Evolutionary conservation across 2,329 filamentous ascomycete genomes (phyloP), one percentile per base, ranked within the genome.

Genomic region (Iodosphaeria phyllophila): DNA sequence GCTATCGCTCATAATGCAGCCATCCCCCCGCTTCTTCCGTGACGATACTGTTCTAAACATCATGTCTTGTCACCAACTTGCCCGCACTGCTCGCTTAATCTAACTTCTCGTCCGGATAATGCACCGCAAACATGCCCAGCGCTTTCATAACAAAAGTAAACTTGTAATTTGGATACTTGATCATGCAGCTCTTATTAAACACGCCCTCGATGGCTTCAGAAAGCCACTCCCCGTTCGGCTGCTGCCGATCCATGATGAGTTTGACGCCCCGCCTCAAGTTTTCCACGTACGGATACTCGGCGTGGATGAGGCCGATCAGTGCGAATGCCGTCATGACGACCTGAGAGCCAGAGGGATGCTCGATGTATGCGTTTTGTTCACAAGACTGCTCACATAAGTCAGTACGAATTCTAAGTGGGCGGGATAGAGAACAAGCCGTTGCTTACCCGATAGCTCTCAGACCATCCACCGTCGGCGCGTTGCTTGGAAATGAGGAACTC

Each of bases 111-210:
- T 79, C 60, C 1, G 75, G 76, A 35, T 74, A 84, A 33, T 60
- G 67, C 38, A 57, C 64, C 4, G 75, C 70, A 58, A 82, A 98
- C 68, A 93, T 75, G 5, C 89, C 89, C 34, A 98, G 49, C 2
- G 89, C 89, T 54, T 91, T 92, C 45, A 95, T 77, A 1, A 86
- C 74, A 51, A 93, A 98, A 30, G 76, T 78, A 47, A 92, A 89
- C 57, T 95, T 98, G 60, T 98, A 98, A 58, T 98, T 98, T 21
- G 86, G 86, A 44, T 98, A 98, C 1, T 82, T 89, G 35, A 98
- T 98, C 82, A 93, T 95, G 60, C 86, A 95, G 41, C 74, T 89
- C 58, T 93, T 92, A 54, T 98, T 98, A 54, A 98, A 98, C 8
- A 98, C 89, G 3, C 89, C 89, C 48, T 98, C 89, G 39, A 98